A percentile compares a stretch with the other conserved stretches of the same genome.
These are phyloP conservation scores for Paxillus ammoniavirescens DNA, from an alignment of 768 basidiomycete species.

Conservation along the genomic window DNA sequence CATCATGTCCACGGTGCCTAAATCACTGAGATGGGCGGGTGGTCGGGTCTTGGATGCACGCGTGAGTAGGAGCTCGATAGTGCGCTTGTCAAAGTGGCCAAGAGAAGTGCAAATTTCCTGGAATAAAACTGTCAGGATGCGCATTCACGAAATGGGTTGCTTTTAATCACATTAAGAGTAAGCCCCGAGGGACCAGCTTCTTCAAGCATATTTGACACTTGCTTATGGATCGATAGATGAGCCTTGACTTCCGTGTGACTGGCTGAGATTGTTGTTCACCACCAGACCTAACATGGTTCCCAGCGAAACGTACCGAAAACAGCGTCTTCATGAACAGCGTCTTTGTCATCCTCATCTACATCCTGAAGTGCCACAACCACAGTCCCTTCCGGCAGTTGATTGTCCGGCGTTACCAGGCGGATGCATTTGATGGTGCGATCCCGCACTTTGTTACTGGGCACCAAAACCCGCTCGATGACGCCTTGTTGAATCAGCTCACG, in stretches of 20 bases:
- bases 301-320: slow-evolving; percentile 27
- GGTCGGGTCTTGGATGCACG: slow-evolving; percentile 63
- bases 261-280: slow-evolving; percentile 17
- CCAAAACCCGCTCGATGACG: slow-evolving; percentile 70
- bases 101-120: slow-evolving; percentile 66
- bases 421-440: slow-evolving; percentile 59
- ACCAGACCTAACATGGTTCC: neutral
- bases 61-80: slow-evolving; percentile 75
- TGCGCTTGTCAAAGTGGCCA: slow-evolving; percentile 74
- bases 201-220: slow-evolving; percentile 73
- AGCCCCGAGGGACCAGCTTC: slow-evolving; percentile 65
- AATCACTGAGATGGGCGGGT: slow-evolving; percentile 71
- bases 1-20: slow-evolving; percentile 67
- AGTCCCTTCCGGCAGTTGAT: slow-evolving; percentile 34
- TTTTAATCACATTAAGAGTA: slow-evolving; percentile 60
- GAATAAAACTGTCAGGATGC: slow-evolving; percentile 7
- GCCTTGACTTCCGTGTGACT: slow-evolving; percentile 46
- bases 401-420: slow-evolving; percentile 53
- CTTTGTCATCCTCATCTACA: slow-evolving; percentile 43
- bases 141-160: neutral
- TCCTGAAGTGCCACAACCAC: slow-evolving; percentile 30
- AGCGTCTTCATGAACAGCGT: slow-evolving; percentile 27
- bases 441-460: slow-evolving; percentile 56
- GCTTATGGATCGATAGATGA: slow-evolving; percentile 73
- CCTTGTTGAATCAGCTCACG: slow-evolving; percentile 72